phyloP scores from a whole-genome alignment of 345 rosid species.

The Boechera retrofracta region DNA sequence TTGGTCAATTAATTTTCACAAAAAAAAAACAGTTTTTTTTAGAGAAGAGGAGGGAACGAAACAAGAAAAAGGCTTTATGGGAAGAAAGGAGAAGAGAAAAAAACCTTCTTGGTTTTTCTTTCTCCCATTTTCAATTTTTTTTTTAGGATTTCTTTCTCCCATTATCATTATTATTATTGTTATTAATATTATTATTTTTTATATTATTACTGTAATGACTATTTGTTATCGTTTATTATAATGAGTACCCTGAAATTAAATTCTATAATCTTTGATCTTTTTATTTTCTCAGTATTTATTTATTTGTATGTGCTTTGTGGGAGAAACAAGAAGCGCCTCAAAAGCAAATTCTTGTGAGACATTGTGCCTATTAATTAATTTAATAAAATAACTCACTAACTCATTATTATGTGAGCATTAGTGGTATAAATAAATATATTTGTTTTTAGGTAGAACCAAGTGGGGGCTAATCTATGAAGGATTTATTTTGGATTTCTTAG shows the following conservation, averaged over 20 bases:
- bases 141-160: slow-evolving; percentile 44
- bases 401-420: slow-evolving; percentile 14
- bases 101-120: slow-evolving; percentile 32
- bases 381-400: background rate
- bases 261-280: slow-evolving; percentile 11
- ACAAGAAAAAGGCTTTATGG: slow-evolving; percentile 33
- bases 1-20: slow-evolving; percentile 41
- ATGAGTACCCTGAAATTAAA: slow-evolving; percentile 32
- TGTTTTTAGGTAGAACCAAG: slow-evolving; percentile 5
- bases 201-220: slow-evolving; percentile 23
- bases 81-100: slow-evolving; percentile 22
- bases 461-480: slow-evolving; percentile 34
- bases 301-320: background rate
- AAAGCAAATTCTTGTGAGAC: slow-evolving; percentile 6
- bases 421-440: slow-evolving; percentile 6
- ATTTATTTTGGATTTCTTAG: slow-evolving; percentile 22
- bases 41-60: slow-evolving; percentile 36
- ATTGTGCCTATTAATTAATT: background rate
- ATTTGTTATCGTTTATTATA: slow-evolving; percentile 35
- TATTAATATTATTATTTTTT: slow-evolving; percentile 32
- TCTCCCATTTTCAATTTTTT: slow-evolving; percentile 35
- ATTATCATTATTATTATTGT: slow-evolving; percentile 38
- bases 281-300: background rate
- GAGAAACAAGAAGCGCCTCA: background rate
- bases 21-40: background rate